Base-by-base conservation (phyloP, 495 filamentous ascomycete species). In the Hypoxylon crocopeplum region DNA sequence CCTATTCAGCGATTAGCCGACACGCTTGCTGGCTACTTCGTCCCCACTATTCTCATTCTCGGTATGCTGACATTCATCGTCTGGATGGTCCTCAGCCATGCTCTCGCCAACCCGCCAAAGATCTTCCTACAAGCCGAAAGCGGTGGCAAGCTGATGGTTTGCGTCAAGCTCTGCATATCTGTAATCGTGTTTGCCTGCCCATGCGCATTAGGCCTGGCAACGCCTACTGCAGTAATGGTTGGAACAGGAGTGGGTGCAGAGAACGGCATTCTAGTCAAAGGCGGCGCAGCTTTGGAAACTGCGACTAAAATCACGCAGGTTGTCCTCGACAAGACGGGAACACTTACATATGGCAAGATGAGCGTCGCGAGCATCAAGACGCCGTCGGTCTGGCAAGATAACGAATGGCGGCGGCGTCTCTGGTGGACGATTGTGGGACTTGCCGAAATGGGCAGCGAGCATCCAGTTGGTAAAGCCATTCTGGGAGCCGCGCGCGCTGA, bases 241-340 rank as follows among this genome's bases (percentile, higher is more conserved):
- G 94, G 95, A 10, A 98, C 95, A 7, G 94, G 94, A 37, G 86
- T 98, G 17, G 94, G 95, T 32, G 94, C 94, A n/a, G 91, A 97
- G 67, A 88, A 97, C 64, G 94, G 94, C 6, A 99, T 99, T 66
- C 80, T 99, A 1, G 89, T 98, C 70, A 99, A 99, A 70, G 93
- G 95, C 45, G 94, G 94, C 21, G 93, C 91, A 32, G 91, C 93
- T 21, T 78, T 99, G 11, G 94, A 99, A 73, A 93, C 85, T 2
- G 90, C 93, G 0, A 99, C 93, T 2, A 93, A 91, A 67, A 82
- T 99, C 66, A 93, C 85, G 12, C 88, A 96, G 51, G 84, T 98
- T 34, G 92, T 99, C n/a, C 86, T 98, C n/a, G 94, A 99, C 76
- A 99, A 99, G 80, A 99, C 94, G 3, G 94, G 94, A 21, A 99